These are phyloP conservation scores for Taphrina flavorubra DNA, from an alignment of 1,139 yeast genomes.

Conservation along the genomic window DNA sequence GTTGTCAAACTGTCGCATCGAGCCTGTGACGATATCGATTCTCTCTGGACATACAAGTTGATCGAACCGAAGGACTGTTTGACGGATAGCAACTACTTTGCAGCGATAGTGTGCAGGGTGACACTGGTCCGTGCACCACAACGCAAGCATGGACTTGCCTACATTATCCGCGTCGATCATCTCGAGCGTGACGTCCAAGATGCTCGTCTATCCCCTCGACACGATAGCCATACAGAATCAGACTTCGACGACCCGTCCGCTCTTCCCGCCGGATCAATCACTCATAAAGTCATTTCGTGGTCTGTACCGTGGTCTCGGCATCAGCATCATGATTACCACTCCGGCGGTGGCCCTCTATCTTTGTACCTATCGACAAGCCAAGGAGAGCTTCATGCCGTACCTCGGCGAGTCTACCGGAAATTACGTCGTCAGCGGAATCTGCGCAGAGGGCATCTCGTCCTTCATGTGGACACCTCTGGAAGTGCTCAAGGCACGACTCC, in stretches of 20 bases:
- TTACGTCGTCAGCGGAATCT: constrained; percentile 53
- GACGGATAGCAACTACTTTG: no score
- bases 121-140: neutral
- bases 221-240: constrained; percentile 40
- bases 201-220: constrained; percentile 38
- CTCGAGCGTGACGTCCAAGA: constrained; percentile 29
- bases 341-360: constrained; percentile 57
- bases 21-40: no score
- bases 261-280: constrained; percentile 32
- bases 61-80: no score
- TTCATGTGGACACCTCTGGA: constrained; percentile 59
- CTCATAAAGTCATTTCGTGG: constrained; percentile 50
- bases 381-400: constrained; percentile 52
- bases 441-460: constrained; percentile 55
- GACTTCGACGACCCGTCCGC: constrained; percentile 31
- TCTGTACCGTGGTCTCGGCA: constrained; percentile 55
- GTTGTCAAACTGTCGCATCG: no score
- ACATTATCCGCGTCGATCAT: constrained; percentile 34
- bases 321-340: constrained; percentile 54
- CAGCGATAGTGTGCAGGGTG: no score
- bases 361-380: constrained; percentile 55
- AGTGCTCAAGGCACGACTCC: constrained; percentile 56
- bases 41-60: neutral
- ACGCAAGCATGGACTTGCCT: constrained; percentile 29
- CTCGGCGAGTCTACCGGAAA: constrained; percentile 53